Conservation (phyloP, 495 filamentous ascomycete genomes). For the Hyaloscypha hepaticicola region DNA sequence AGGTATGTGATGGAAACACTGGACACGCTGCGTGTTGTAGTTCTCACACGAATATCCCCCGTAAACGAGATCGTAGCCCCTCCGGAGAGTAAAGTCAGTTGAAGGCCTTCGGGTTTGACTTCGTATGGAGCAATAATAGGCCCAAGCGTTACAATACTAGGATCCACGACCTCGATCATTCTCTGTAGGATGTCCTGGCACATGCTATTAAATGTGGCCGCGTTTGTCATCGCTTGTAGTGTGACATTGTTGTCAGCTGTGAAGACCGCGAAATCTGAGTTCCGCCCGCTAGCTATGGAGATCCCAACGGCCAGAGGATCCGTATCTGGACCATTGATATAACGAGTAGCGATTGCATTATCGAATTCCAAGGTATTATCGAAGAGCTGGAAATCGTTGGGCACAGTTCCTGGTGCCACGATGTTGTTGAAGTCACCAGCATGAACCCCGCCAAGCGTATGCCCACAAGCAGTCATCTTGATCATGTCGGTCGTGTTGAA, state of each 20-base stretch:
- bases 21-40: constrained; percentile 35
- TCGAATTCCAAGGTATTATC: constrained; percentile 51
- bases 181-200: constrained; percentile 54
- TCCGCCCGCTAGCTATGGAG: constrained; percentile 36
- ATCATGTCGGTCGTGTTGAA: constrained; percentile 58
- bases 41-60: constrained; percentile 42
- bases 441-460: constrained; percentile 62
- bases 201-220: constrained; percentile 41
- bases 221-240: constrained; percentile 45
- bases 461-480: constrained; percentile 59
- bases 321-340: constrained; percentile 49
- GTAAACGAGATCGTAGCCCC: constrained; percentile 38
- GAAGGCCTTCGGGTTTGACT: constrained; percentile 54
- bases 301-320: constrained; percentile 54
- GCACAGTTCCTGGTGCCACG: constrained; percentile 44
- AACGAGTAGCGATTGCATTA: constrained; percentile 55
- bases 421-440: constrained; percentile 52
- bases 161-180: constrained; percentile 60
- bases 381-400: constrained; percentile 44
- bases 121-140: constrained; percentile 54
- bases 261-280: constrained; percentile 59
- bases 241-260: constrained; percentile 56
- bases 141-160: constrained; percentile 49
- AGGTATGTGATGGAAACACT: constrained; percentile 39
- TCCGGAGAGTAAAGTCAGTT: constrained; percentile 39